Evolutionary conservation across 2,329 filamentous ascomycete species (phyloP), one percentile per base, ranked within the genome.

Genomic region (Sporothrix variecibatus): DNA sequence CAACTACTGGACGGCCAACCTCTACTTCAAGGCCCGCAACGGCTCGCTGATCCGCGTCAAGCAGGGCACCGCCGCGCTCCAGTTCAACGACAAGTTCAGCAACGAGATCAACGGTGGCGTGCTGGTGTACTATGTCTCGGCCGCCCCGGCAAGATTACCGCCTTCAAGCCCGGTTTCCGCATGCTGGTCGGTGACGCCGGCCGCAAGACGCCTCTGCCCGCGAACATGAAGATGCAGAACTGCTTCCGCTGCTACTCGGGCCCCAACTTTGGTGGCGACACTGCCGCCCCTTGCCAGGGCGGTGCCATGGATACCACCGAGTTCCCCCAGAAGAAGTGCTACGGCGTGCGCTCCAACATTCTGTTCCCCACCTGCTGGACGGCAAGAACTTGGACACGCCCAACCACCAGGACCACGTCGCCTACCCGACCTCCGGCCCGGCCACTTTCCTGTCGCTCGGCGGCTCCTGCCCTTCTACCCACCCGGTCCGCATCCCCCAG

Each of bases 51-150:
- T 82, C 77, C 79, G 82, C 72, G 74, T 80, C 80, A 82, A 78
- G 77, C 79, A 80, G 80, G 85, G 87, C 49, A 87, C 88, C 75
- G 88, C 89, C 74, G 89, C 85, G 79, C 87, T 80, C 8, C 83
- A 85, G 75, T 82, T 84, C 77, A 80, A 78, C 72, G 83, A 85
- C 75, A 78, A 80, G 72, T 84, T 84, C 77, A 82, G 82, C 77
- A 84, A 82, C 20, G 80, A 84, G 58, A 85, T 80, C 1, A 76
- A 81, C 5, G 84, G 84, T 34, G 84, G 84, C 72, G 81, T 86
- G 53, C 80, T 85, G 0, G 84, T 86, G 9, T 86, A 86, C 81
- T 86, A 86, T 75, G 83, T 85, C 49, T 82, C 80, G 46, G 80
- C 81, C n/a, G 80, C 83, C 75, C 84, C 6, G 81, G 81, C 38